phyloP scores from a whole-genome alignment of 1,139 yeast genomes.

The Protomyces inundatus region DNA sequence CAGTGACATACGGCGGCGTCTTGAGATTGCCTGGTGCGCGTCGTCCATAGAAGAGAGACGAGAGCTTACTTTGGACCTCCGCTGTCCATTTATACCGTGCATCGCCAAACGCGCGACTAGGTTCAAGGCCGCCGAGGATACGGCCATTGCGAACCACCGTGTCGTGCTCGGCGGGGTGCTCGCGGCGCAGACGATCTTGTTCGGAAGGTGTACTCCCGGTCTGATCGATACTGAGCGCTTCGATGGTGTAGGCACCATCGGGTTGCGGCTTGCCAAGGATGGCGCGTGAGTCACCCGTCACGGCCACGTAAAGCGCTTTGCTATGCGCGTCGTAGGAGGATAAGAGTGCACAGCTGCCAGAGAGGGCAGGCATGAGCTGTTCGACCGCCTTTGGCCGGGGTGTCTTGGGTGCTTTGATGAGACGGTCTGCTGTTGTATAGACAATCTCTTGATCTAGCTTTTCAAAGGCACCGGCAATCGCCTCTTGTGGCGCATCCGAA shows the following conservation, averaged over 20 bases:
- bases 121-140: slow-evolving; percentile 90
- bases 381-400: slow-evolving; percentile 59
- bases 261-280: slow-evolving; percentile 53
- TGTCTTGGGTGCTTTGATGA: slow-evolving; percentile 54
- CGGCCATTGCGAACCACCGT: slow-evolving; percentile 68
- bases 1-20: slow-evolving; percentile 96
- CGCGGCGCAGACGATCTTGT: slow-evolving; percentile 72
- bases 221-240: slow-evolving; percentile 82
- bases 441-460: slow-evolving; percentile 84
- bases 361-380: slow-evolving; percentile 81
- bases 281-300: slow-evolving; percentile 95
- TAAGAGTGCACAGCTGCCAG: slow-evolving; percentile 89
- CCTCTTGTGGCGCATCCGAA: slow-evolving; percentile 57
- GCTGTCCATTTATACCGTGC: slow-evolving; percentile 83
- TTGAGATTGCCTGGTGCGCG: slow-evolving; percentile 69
- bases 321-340: slow-evolving; percentile 79
- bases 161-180: slow-evolving; percentile 86
- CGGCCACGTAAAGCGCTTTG: slow-evolving; percentile 75
- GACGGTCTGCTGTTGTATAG: slow-evolving; percentile 60
- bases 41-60: slow-evolving; percentile 77
- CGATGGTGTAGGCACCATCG: slow-evolving; percentile 76
- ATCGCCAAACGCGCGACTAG: slow-evolving; percentile 95
- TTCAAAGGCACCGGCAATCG: slow-evolving; percentile 74
- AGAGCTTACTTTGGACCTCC: slow-evolving; percentile 50
- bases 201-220: slow-evolving; percentile 90